Base-by-base conservation (phyloP, 2,329 filamentous ascomycete genomes). In the Pseudocercospora vitis region DNA sequence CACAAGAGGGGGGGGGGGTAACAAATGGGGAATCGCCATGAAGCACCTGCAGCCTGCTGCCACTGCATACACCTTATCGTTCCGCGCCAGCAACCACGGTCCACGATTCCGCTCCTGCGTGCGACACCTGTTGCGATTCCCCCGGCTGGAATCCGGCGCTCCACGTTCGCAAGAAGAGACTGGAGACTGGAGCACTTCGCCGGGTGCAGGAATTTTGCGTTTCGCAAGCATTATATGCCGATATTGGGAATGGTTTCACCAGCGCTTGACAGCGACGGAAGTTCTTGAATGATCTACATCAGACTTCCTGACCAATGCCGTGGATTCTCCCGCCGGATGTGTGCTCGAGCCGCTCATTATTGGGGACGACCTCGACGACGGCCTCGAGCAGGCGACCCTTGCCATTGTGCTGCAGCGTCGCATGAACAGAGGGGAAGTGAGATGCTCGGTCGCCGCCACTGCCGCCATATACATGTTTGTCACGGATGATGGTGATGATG, bases 1-100 rank as follows among this genome's bases (percentile, higher is more conserved):
- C n/a, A n/a, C n/a, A n/a, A n/a, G n/a, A 49, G 44, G 23, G 24
- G 39, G 37, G 11, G 44, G 24, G 18, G 44, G 32, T 53, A 32
- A 32, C 50, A 53, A 29, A 29, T 29, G 7, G 11, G 14, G n/a
- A 14, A 5, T 16, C 32, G n/a, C 7, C 7, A n/a, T 5, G 32
- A 35, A 35, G 32, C 32, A 35, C 14, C 28, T n/a, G n/a, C n/a
- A n/a, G n/a, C n/a, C n/a, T 35, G 32, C 32, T 11, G 14, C 7
- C 32, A 35, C 7, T 35, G 32, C 32, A 16, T 35, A 16, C n/a
- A 8, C 14, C 32, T 35, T 35, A 35, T 16, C 32, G 32, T 16
- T 29, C 26, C 26, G 26, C 6, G 11, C 26, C 26, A 29, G 26
- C 26, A 29, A 29, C 26, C 26, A 29, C 11, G 26, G 26, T 29